Evolutionary conservation across 192 early-diverging fungal genomes (phyloP), one percentile per base, ranked within the genome.

Genomic region (Linnemannia hyalina): DNA sequence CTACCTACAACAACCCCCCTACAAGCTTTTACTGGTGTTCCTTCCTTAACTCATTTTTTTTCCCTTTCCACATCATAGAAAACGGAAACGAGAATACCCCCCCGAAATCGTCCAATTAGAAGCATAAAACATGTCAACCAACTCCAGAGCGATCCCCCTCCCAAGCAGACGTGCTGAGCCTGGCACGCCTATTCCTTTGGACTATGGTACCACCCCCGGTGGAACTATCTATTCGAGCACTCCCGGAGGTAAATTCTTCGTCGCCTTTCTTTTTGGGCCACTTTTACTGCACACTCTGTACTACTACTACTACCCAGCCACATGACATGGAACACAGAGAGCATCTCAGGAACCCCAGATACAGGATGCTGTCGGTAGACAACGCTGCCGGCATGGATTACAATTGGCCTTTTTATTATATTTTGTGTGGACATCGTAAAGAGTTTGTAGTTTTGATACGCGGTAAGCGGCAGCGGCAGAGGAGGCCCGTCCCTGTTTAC

Each of bases 171-270:
- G 85, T 71, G 91, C 92, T 26, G 82, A 85, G 13, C 85, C 91
- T 73, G 91, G 88, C 65, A 88, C 89, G 70, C 82, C 90, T 46
- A 84, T 90, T 60, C 91, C 92, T 57, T 82, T 86, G 76, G 82
- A 92, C 78, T 93, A 92, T 77, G 91, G 90, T 49, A 93, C 93
- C 44, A 93, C 93, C 36, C 93, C 92, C 70, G 83, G 83, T 36
- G 93, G 92, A 36, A 93, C 92, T 57, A 91, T 94, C 60, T 93
- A 93, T 79, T 91, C 89, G 65, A 91, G 89, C 72, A 93, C 93
- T 22, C 93, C 93, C 72, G 91, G 91, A 89, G 92, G 90, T 90
- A 88, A 80, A 40, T 38, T 36, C n/a, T n/a, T 40, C 22, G 63
- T 26, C 42, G 20, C 36, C 42, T 49, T 49, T 49, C 20, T n/a